Conservation (phyloP, 2,329 filamentous ascomycete genomes). For the Canariomyces notabilis region DNA sequence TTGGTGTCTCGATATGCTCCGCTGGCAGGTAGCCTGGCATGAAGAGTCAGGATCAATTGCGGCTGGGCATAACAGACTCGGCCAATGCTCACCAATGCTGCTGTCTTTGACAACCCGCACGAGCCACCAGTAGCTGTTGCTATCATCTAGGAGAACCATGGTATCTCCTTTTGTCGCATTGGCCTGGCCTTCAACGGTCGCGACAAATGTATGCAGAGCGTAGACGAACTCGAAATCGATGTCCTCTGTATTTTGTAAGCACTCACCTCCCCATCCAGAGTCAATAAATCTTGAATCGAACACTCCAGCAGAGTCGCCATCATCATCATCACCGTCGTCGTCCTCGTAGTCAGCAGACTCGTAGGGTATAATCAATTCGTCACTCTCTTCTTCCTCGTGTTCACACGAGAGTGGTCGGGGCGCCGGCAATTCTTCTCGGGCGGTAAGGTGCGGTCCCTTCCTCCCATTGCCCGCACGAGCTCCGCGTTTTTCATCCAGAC, state of each 20-base stretch:
- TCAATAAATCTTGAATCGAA: conserved; percentile 61
- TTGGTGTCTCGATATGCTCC: conserved; percentile 97
- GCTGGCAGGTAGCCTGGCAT: conserved; percentile 81
- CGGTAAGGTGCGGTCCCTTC: neutral
- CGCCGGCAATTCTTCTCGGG: neutral
- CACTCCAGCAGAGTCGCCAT: conserved; percentile 52
- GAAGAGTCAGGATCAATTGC: conserved; percentile 22
- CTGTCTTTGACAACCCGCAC: conserved; percentile 96
- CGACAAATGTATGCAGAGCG: conserved; percentile 93
- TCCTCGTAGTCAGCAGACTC: conserved; percentile 34
- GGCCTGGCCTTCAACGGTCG: conserved; percentile 95
- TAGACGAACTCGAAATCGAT: conserved; percentile 99
- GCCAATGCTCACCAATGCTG: conserved; percentile 63
- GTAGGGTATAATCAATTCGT: conserved; percentile 41
- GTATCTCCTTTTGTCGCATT: conserved; percentile 98
- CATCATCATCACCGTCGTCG: conserved; percentile 54
- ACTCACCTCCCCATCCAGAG: conserved; percentile 68
- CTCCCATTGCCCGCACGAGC: neutral
- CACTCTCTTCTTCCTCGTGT: neutral
- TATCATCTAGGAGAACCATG: conserved; percentile 96
- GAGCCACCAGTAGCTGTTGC: conserved; percentile 99
- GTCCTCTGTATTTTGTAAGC: conserved; percentile 93
- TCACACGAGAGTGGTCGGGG: neutral
- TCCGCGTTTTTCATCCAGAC: neutral
- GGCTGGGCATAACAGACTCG: neutral